These are phyloP conservation scores for Fusarium goolgardi DNA, from an alignment of 2,329 filamentous ascomycete genomes.

Conservation along the genomic window DNA sequence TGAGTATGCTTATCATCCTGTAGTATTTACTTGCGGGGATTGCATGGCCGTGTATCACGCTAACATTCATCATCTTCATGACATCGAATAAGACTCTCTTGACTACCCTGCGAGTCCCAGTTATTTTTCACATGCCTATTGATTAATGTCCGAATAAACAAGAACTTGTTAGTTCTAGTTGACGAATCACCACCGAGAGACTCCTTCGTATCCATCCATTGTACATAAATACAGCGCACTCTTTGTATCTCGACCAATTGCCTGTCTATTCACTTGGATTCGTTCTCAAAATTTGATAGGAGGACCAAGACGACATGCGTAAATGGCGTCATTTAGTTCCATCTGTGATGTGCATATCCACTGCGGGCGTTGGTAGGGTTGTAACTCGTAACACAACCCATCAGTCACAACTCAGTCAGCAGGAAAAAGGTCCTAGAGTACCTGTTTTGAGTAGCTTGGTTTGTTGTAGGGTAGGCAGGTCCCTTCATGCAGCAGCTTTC, in stretches of 20 bases:
- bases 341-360: background rate
- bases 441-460: background rate
- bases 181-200: conserved; percentile 3
- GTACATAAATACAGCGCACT: conserved; percentile 12
- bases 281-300: conserved; percentile 17
- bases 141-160: conserved; percentile 10
- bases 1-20: background rate
- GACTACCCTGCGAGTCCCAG: conserved; percentile 19
- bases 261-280: conserved; percentile 4
- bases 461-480: conserved; percentile 30
- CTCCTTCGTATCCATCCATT: conserved; percentile 1
- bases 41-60: conserved; percentile 9
- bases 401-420: conserved; percentile 35
- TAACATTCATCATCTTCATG: conserved; percentile 16
- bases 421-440: background rate
- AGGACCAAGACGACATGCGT: conserved; percentile 13
- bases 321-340: conserved; percentile 36
- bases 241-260: conserved; percentile 16
- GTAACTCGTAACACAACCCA: conserved; percentile 16
- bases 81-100: conserved; percentile 17
- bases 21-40: background rate
- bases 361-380: conserved; percentile 18
- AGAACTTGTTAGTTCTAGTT: conserved; percentile 6
- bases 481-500: conserved; percentile 12
- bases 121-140: conserved; percentile 25